A percentile compares a stretch with the other conserved stretches of the same genome.
These are phyloP conservation scores for Tolypocladium endophyticum DNA, from an alignment of 2,329 filamentous ascomycete genomes.

Conservation along the genomic window DNA sequence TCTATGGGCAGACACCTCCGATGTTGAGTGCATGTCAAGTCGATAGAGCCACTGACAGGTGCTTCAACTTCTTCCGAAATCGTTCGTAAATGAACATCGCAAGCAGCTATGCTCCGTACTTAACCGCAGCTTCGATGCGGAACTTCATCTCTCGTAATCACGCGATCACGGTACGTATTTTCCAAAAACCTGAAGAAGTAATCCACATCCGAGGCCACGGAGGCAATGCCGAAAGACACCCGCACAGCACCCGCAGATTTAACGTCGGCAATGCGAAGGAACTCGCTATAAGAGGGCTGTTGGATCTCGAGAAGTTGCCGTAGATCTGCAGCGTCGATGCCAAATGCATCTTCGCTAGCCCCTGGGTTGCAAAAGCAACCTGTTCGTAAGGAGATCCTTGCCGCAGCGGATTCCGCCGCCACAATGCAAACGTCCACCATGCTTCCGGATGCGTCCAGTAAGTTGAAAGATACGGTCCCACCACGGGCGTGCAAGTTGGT, in stretches of 20 bases:
- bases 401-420: conserved; percentile 18
- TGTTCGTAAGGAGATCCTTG: conserved; percentile 26
- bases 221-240: conserved; percentile 27
- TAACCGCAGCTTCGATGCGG: not conserved
- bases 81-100: not conserved
- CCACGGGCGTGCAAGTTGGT: conserved; percentile 16
- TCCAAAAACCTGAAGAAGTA: conserved; percentile 21
- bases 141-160: not conserved
- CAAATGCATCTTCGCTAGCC: conserved; percentile 23
- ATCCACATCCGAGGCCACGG: conserved; percentile 23
- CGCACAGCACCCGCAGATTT: conserved; percentile 22
- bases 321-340: conserved; percentile 7
- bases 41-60: not conserved
- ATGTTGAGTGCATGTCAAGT: not conserved
- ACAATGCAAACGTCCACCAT: conserved; percentile 26
- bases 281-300: conserved; percentile 10
- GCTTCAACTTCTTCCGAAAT: not conserved
- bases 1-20: no score
- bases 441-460: conserved; percentile 20
- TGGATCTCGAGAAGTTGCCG: not conserved
- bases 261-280: conserved; percentile 2
- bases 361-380: conserved; percentile 34
- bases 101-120: not conserved
- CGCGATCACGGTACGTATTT: conserved; percentile 20
- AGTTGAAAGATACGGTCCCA: conserved; percentile 27